A percentile compares a stretch with the other conserved stretches of the same genome.
Evolutionary conservation across 2,329 filamentous ascomycete species (phyloP).

Genomic region (Epichloe gansuensis): DNA sequence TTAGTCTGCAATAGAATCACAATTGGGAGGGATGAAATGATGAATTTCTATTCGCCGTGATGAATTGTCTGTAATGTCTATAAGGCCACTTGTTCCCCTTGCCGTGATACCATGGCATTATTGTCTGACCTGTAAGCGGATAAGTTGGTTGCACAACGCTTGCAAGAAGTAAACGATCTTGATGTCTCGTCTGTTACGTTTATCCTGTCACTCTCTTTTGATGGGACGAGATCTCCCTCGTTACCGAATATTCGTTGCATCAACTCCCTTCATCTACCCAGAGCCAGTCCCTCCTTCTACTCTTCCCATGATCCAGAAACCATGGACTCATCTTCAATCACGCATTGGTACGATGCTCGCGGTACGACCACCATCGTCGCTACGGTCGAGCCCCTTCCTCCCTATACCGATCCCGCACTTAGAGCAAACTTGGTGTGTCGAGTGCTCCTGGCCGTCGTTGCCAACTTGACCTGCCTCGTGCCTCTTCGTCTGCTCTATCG

Average conservation of each 20-base stretch:
- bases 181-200: background rate
- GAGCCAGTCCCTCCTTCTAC: background rate
- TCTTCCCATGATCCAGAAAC: background rate
- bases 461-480: slow-evolving; percentile 34
- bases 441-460: slow-evolving; percentile 32
- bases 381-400: slow-evolving; percentile 2
- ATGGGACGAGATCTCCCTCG: background rate
- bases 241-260: background rate
- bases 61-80: background rate
- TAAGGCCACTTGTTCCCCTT: slow-evolving; percentile 1
- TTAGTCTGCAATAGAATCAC: background rate
- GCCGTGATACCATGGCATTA: slow-evolving; percentile 1
- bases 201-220: background rate
- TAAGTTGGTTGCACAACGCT: background rate
- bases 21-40: background rate
- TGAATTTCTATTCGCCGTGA: background rate
- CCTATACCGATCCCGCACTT: slow-evolving; percentile 18
- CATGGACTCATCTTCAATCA: background rate
- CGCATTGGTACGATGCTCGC: background rate
- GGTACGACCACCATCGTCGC: slow-evolving; percentile 1
- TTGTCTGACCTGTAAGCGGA: slow-evolving; percentile 1
- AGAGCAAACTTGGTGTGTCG: slow-evolving; percentile 35
- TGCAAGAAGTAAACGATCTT: background rate
- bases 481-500: slow-evolving; percentile 37
- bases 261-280: background rate